Evolutionary conservation across 176 grass and related monocot species (phyloP).

Genomic region (Musa beccarii): DNA sequence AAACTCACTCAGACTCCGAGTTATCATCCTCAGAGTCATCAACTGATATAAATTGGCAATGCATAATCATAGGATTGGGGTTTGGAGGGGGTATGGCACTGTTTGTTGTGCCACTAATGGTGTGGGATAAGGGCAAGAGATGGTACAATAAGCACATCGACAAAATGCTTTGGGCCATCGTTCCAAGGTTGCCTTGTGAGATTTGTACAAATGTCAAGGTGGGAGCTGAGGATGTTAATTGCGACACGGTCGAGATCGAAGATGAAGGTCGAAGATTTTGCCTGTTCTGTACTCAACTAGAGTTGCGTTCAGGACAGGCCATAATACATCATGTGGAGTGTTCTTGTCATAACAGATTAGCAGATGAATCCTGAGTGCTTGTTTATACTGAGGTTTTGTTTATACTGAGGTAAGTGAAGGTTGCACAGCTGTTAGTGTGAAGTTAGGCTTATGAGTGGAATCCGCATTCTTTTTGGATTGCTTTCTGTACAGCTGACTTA

Average conservation of each 20-base stretch:
- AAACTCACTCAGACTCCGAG: background rate
- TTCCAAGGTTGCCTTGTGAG: constrained; percentile 17
- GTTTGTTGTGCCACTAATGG: constrained; percentile 14
- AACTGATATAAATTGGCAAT: constrained; percentile 30
- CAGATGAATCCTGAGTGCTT: constrained; percentile 11
- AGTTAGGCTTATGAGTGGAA: background rate
- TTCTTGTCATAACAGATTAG: constrained; percentile 20
- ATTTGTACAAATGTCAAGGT: constrained; percentile 25
- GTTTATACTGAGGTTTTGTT: background rate
- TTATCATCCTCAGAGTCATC: background rate
- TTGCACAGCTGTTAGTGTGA: background rate
- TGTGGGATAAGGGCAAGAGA: constrained; percentile 27
- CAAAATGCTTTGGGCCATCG: constrained; percentile 12
- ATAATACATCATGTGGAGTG: constrained; percentile 31
- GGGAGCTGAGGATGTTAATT: constrained; percentile 11
- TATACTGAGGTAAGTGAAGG: background rate
- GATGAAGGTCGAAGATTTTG: constrained; percentile 32
- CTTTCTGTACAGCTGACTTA: background rate
- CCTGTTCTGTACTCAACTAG: constrained; percentile 36
- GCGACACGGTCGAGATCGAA: constrained; percentile 21
- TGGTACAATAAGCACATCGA: constrained; percentile 25
- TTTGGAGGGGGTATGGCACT: constrained; percentile 29
- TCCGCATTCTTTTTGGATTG: background rate
- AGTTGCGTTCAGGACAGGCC: constrained; percentile 14
- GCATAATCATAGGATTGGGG: constrained; percentile 24